Conservation (phyloP, 1,284 basidiomycete genomes). For the Moniliella sp. region DNA sequence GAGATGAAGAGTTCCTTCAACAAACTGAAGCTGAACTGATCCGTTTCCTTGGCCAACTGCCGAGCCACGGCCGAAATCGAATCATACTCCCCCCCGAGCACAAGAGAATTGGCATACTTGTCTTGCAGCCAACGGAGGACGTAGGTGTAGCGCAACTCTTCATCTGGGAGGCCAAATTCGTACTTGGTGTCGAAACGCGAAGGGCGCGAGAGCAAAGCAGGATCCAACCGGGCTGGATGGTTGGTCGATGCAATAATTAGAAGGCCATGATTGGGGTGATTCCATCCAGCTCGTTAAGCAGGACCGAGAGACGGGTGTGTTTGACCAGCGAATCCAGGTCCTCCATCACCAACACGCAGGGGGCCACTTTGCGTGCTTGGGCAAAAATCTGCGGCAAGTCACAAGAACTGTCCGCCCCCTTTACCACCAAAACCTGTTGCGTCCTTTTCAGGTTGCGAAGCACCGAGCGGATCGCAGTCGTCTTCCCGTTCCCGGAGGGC, state of each 20-base stretch:
- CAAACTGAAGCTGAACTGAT: conserved; percentile 3
- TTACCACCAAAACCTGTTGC: neutral
- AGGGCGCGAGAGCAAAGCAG: conserved; percentile 3
- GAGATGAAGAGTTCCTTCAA: conserved; percentile 4
- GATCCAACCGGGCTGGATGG: conserved; percentile 2
- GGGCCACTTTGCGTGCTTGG: conserved; percentile 2
- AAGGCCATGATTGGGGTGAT: conserved; percentile 3
- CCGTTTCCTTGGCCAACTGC: neutral
- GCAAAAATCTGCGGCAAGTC: conserved; percentile 1
- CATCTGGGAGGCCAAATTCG: conserved; percentile 1
- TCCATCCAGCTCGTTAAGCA: conserved; percentile 4
- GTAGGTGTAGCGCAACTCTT: conserved; percentile 1
- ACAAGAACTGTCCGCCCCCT: neutral
- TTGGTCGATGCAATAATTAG: conserved; percentile 2
- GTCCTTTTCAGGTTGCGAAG: neutral
- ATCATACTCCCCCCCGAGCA: no score
- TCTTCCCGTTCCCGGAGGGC: conserved; percentile 5
- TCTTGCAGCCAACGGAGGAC: conserved; percentile 2
- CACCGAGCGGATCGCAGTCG: conserved; percentile 1
- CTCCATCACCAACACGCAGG: conserved; percentile 4
- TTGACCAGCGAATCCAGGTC: conserved; percentile 3
- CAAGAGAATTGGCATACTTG: no score
- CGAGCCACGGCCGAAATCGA: no score
- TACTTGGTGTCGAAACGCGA: conserved; percentile 4
- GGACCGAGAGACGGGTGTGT: neutral